Conservation (phyloP, 106 monocot species). For the Iris macrosiphon region DNA sequence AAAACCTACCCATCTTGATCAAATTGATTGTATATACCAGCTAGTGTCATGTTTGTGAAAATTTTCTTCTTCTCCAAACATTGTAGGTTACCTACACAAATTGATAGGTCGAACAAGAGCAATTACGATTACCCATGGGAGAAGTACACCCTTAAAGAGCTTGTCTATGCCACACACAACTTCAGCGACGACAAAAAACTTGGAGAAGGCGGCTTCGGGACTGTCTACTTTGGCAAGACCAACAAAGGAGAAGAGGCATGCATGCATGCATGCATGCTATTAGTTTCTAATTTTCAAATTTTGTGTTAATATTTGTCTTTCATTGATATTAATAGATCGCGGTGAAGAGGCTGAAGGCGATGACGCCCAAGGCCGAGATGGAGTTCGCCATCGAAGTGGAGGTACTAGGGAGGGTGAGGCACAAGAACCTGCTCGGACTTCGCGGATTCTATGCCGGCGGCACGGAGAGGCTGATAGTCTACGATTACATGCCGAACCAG, state of each 20-base stretch:
- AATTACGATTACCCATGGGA: constrained; percentile 9
- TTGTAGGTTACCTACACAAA: too few species aligned
- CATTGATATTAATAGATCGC: constrained; percentile 27
- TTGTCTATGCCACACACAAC: constrained; percentile 15
- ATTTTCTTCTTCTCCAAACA: too few species aligned
- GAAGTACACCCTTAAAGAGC: constrained; percentile 8
- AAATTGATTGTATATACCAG: too few species aligned
- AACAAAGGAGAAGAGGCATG: constrained; percentile 9
- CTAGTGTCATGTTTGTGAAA: too few species aligned
- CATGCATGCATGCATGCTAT: background rate
- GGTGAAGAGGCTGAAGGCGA: constrained; percentile 36
- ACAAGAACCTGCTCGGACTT: constrained; percentile 39
- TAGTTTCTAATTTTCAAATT: too few species aligned
- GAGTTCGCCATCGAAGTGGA: constrained; percentile 50
- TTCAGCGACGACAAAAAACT: constrained; percentile 13
- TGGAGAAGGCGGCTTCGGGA: constrained; percentile 20
- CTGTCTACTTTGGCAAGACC: constrained; percentile 16
- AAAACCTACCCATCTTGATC: too few species aligned
- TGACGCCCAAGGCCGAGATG: constrained; percentile 38
- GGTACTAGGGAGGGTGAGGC: constrained; percentile 35
- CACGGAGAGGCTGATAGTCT: constrained; percentile 34
- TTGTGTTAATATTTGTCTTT: too few species aligned
- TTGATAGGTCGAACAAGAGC: too few species aligned
- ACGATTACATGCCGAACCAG: constrained; percentile 49
- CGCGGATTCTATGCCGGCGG: constrained; percentile 36